phyloP scores from a whole-genome alignment of 805 yeast genomes.

The Metschnikowia lunata region DNA sequence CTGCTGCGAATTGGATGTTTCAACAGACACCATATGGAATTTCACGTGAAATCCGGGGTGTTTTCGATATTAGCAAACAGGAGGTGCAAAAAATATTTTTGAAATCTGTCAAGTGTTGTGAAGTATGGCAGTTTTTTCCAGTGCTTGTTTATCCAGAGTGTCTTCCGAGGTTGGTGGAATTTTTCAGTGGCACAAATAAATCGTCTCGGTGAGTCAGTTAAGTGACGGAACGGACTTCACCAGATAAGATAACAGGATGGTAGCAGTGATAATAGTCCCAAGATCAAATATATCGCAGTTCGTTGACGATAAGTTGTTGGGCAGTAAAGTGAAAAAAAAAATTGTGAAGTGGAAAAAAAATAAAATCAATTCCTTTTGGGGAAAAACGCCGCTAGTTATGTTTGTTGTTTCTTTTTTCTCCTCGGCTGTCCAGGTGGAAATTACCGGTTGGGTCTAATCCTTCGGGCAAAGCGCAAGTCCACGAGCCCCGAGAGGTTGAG shows the following conservation, averaged over 20 bases:
- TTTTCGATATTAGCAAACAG: too few relatives aligned
- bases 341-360: neutral
- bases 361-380: neutral
- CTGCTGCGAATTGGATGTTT: neutral
- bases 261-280: neutral
- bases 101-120: too few relatives aligned
- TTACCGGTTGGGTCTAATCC: constrained; percentile 7
- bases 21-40: too few relatives aligned
- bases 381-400: neutral
- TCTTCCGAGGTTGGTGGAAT: constrained; percentile 2
- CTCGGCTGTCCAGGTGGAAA: constrained; percentile 2
- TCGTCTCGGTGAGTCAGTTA: constrained; percentile 2
- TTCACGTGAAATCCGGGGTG: too few relatives aligned
- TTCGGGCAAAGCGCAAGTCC: constrained; percentile 8
- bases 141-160: neutral
- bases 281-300: neutral
- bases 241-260: neutral
- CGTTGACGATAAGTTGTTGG: neutral
- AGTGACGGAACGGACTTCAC: neutral
- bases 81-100: too few relatives aligned
- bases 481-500: constrained; percentile 1
- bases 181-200: constrained; percentile 8
- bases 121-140: neutral
- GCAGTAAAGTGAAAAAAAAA: neutral
- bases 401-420: neutral